A percentile compares a stretch with the other conserved stretches of the same genome.
phyloP scores from a whole-genome alignment of 83 land plant genomes.

The Picea engelmannii region DNA sequence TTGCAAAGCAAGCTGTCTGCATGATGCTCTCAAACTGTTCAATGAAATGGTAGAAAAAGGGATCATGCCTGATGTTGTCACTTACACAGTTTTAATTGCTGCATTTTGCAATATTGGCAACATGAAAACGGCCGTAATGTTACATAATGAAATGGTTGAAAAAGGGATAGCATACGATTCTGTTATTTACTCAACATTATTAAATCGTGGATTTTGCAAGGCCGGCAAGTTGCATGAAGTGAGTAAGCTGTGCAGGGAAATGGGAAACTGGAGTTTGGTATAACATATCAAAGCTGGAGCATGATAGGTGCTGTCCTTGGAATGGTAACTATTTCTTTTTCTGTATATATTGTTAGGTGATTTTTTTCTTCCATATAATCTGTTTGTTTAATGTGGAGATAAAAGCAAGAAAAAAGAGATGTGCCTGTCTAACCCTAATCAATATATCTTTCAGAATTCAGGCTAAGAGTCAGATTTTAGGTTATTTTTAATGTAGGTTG shows the following conservation, averaged over 20 bases:
- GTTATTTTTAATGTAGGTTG: too few relatives aligned
- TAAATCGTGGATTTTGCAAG: conserved; percentile 18
- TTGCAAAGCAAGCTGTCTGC: conserved; percentile 35
- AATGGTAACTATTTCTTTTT: conserved; percentile 3
- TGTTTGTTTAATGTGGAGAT: too few relatives aligned
- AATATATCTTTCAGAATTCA: too few relatives aligned
- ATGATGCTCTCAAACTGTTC: conserved; percentile 43
- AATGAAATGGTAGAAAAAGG: conserved; percentile 43
- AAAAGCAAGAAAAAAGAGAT: too few relatives aligned
- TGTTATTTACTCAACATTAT: conserved; percentile 7
- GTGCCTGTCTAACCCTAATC: too few relatives aligned
- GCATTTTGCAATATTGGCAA: conserved; percentile 36
- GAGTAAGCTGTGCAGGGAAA: background rate
- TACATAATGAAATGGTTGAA: conserved; percentile 33
- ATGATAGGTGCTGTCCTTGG: background rate
- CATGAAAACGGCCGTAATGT: conserved; percentile 34
- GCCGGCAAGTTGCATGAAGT: conserved; percentile 27
- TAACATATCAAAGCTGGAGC: background rate
- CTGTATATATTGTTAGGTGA: conserved; percentile 3
- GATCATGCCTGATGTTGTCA: conserved; percentile 49
- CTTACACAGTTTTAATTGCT: conserved; percentile 39
- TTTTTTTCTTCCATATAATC: background rate
- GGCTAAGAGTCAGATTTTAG: too few relatives aligned
- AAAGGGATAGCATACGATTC: conserved; percentile 34
- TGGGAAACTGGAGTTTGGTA: conserved; percentile 10